Base-by-base conservation (phyloP, 148 eudicot species). In the Dysphania ambrosioides region DNA sequence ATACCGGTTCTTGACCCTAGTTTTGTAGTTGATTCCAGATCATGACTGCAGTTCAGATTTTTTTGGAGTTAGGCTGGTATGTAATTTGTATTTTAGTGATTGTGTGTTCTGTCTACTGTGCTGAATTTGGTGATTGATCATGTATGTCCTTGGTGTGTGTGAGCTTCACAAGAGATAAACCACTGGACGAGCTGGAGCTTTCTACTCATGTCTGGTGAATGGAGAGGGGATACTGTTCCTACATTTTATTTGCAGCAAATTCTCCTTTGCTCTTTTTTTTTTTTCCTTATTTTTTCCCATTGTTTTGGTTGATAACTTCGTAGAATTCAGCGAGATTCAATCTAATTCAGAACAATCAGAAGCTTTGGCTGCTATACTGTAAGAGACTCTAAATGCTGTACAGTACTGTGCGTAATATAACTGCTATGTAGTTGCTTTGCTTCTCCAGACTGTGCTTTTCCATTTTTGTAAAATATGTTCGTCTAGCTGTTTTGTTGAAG, bases 1-100 rank as follows among this genome's bases (percentile, higher is more conserved):
- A 12, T 77, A 41, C 49, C 16, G 18, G 8, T 78, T 72, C 74
- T 78, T 53, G 19, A 29, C 72, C 41, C 32, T 51, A 64, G 74
- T 66, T 31, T 51, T 24, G 71, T 72, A 55, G 66, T 65, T 9
- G 26, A 31, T 2, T 27, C 71, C 27, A 41, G 63, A 34, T 42
- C 47, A n/a, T 21, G 56, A 2, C 71, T 9, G 42, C 51, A 8
- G 59, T 60, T 72, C 75, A 72, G 67, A 6, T 5, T 5, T 55
- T 27, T 21, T 42, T 56, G 53, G 49, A 66, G 59, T 53, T 66
- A 30, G 18, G 35, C 76, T 63, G 80, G 72, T 78, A 78, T 72
- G 80, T 66, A n/a, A 51, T 23, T 51, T 34, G 40, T 49, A 59
- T 34, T 1, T 6, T 65, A 10, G 11, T 24, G 11, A 35, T 38